Base-by-base conservation (phyloP, 345 rosid species). In the Bretschneidera sinensis region DNA sequence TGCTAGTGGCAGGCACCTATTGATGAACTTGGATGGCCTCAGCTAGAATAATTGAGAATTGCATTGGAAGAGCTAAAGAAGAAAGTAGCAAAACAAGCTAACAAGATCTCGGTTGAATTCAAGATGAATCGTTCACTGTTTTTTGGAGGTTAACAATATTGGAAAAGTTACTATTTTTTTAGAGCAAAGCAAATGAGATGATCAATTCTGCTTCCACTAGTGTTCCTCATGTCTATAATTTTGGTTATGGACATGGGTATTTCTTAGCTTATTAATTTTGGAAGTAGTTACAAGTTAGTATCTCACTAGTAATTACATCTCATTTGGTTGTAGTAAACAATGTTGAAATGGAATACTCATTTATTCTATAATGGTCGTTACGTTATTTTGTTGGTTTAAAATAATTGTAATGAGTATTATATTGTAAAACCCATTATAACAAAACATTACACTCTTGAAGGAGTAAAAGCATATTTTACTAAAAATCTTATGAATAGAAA, bases 1-100 rank as follows among this genome's bases (percentile, higher is more conserved):
- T 47, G 71, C 21, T 77, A 69, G 75, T 76, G 84, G 79, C 66
- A 67, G 39, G 21, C 61, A 18, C 69, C 77, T 4, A 9, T 74
- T 1, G 70, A 68, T 11, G 75, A 71, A 53, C 61, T 74, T 24
- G 54, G 50, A 17, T 20, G 56, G 15, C 35, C 31, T 1, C 59
- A 76, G 63, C 79, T 76, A 0, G 23, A 59, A 48, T 51, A 71
- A 28, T n/a, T 76, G 35, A 65, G 57, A 54, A 50, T 24, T 10
- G 68, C 77, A 1, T 31, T 80, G 52, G 62, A 65, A 15, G 73
- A 51, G 57, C 64, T 80, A 19, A 63, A 74, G 67, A 65, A 53
- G 71, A 35, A 56, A 0, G 68, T 76, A 1, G 28, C 43, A 33
- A 43, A 35, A 28, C 63, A 71, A 63, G 51, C 59, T 16, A 58